Evolutionary conservation across 1,139 yeast genomes (phyloP).

Genomic region (Geotrichum europaeum): DNA sequence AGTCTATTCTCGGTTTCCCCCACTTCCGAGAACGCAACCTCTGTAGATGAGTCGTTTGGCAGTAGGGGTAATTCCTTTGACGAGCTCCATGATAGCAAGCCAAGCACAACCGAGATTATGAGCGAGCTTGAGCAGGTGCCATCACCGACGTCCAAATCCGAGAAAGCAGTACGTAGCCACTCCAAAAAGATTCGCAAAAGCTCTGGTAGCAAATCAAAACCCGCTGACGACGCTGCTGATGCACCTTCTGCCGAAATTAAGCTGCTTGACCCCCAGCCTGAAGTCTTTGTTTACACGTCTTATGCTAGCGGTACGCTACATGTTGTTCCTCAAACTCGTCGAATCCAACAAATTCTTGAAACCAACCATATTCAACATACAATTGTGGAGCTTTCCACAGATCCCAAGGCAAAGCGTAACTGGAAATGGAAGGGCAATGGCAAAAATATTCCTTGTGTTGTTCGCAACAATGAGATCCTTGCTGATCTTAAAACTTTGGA

Average conservation of each 20-base stretch:
- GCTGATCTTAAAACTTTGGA: conserved; percentile 72
- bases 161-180: not conserved
- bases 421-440: conserved; percentile 75
- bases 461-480: conserved; percentile 74
- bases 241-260: not conserved
- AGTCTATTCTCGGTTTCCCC: not conserved
- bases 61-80: not conserved
- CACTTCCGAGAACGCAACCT: not conserved
- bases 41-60: not conserved
- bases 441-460: conserved; percentile 76
- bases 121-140: not conserved
- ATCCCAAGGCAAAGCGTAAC: conserved; percentile 73
- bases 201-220: not conserved
- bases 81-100: not conserved
- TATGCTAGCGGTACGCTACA: conserved; percentile 85
- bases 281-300: conserved; percentile 72
- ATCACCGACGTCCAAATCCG: not conserved
- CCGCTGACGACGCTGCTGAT: not conserved
- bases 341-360: conserved; percentile 65
- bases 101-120: not conserved
- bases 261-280: conserved; percentile 17
- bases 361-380: conserved; percentile 68
- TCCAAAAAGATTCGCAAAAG: not conserved
- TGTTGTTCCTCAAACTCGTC: conserved; percentile 68
- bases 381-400: conserved; percentile 79